A percentile compares a stretch with the other conserved stretches of the same genome.
These are phyloP conservation scores for Gloeopeniophorella convolvens DNA, from an alignment of 768 basidiomycete species.

Conservation along the genomic window DNA sequence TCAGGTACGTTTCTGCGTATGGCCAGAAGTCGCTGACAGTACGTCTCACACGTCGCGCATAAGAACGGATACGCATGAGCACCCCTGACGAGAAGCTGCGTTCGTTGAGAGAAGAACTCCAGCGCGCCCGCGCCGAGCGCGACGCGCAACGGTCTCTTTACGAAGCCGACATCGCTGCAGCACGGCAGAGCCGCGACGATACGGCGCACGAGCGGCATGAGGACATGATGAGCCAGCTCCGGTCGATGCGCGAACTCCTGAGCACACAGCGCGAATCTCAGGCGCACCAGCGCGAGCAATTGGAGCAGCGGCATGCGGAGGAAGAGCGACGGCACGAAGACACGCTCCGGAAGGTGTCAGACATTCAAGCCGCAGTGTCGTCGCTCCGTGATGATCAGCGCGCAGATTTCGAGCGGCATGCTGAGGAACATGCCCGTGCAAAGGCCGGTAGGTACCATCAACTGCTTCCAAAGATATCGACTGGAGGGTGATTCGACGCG, in stretches of 20 bases:
- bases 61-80: conserved; percentile 5
- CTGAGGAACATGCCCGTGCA: not conserved
- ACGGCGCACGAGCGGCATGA: conserved; percentile 9
- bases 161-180: not conserved
- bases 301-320: conserved; percentile 7
- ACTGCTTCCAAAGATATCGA: not conserved
- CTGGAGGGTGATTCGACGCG: not conserved
- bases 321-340: not conserved
- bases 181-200: not conserved
- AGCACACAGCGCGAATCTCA: conserved; percentile 1
- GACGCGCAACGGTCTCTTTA: conserved; percentile 7
- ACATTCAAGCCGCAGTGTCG: conserved; percentile 5
- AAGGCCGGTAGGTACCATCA: conserved; percentile 9
- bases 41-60: not conserved
- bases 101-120: conserved; percentile 6
- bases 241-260: conserved; percentile 2
- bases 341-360: conserved; percentile 7
- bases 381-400: conserved; percentile 5
- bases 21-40: not conserved
- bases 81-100: conserved; percentile 6
- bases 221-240: conserved; percentile 14
- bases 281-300: conserved; percentile 2
- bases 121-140: conserved; percentile 8
- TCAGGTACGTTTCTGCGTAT: not conserved
- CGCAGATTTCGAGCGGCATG: conserved; percentile 6